Evolutionary conservation across 1,139 yeast species (phyloP).

Genomic region (Kodamaea sp.): DNA sequence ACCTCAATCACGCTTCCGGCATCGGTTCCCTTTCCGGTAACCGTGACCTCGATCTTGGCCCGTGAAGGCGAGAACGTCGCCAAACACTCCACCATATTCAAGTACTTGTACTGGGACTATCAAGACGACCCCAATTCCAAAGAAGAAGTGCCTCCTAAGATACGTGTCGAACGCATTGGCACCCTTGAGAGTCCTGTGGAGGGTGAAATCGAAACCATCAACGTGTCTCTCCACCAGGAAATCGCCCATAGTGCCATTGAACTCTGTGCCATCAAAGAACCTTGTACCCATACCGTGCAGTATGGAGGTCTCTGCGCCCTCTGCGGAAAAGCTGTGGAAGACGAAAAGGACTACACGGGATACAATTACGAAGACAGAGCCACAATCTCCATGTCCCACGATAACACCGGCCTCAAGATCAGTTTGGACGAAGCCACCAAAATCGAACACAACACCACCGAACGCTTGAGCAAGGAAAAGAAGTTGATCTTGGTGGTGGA

Average conservation of each 20-base stretch:
- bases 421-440: constrained; percentile 84
- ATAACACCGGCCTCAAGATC: constrained; percentile 81
- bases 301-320: constrained; percentile 94
- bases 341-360: constrained; percentile 77
- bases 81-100: constrained; percentile 57
- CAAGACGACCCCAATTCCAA: constrained; percentile 58
- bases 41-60: constrained; percentile 54
- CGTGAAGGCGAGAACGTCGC: constrained; percentile 46
- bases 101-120: constrained; percentile 68
- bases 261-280: constrained; percentile 66
- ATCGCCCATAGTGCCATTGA: constrained; percentile 51
- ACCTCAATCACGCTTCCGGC: constrained; percentile 48
- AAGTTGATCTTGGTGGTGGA: constrained; percentile 91
- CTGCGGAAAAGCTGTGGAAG: constrained; percentile 86
- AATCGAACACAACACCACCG: constrained; percentile 69
- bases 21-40: constrained; percentile 69
- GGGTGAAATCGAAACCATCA: constrained; percentile 60
- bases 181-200: constrained; percentile 82
- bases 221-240: constrained; percentile 59
- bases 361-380: constrained; percentile 75
- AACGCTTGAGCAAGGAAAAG: constrained; percentile 58
- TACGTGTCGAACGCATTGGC: constrained; percentile 61
- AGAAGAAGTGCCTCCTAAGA: constrained; percentile 44
- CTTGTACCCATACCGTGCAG: constrained; percentile 93
- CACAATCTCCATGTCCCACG: constrained; percentile 87